These are phyloP conservation scores for Gastrolobium bilobum DNA, from an alignment of 306 rosid species.

Conservation along the genomic window DNA sequence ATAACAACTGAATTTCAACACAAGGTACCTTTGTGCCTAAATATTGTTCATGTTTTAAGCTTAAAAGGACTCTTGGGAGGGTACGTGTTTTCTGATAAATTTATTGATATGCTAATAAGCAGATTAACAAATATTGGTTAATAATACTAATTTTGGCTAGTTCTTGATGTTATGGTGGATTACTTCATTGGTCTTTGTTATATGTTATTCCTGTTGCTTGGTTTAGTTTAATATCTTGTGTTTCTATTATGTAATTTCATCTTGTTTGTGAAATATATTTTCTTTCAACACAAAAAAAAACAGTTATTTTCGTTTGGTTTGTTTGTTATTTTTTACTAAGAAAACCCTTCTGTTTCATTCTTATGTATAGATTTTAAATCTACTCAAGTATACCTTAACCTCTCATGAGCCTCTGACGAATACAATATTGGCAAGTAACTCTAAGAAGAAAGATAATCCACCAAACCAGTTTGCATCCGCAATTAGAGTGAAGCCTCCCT, in stretches of 20 bases:
- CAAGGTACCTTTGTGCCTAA: too few relatives aligned
- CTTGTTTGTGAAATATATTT: neutral
- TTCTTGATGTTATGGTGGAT: neutral
- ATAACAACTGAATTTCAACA: too few relatives aligned
- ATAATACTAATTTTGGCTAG: neutral
- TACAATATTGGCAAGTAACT: conserved; percentile 22
- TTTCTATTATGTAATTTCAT: neutral
- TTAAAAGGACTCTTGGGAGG: too few relatives aligned
- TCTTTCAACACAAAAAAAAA: neutral
- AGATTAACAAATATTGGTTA: neutral
- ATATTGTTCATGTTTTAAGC: too few relatives aligned
- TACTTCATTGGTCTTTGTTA: neutral
- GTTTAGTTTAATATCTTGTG: neutral
- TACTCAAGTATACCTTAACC: conserved; percentile 37
- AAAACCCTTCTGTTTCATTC: neutral
- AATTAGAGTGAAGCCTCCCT: conserved; percentile 26
- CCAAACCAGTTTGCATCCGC: conserved; percentile 30
- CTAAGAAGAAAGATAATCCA: conserved; percentile 19
- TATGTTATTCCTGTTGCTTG: neutral
- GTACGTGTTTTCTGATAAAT: too few relatives aligned
- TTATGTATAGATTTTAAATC: conserved; percentile 37
- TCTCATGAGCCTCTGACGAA: conserved; percentile 43
- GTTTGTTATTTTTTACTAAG: conserved; percentile 17
- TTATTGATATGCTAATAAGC: neutral
- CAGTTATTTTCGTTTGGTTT: neutral